Percentiles rank a stretch among this genome's conserved stretches.
These are phyloP conservation scores for Jackrogersella minutella DNA, from an alignment of 495 filamentous ascomycete genomes.

Conservation along the genomic window DNA sequence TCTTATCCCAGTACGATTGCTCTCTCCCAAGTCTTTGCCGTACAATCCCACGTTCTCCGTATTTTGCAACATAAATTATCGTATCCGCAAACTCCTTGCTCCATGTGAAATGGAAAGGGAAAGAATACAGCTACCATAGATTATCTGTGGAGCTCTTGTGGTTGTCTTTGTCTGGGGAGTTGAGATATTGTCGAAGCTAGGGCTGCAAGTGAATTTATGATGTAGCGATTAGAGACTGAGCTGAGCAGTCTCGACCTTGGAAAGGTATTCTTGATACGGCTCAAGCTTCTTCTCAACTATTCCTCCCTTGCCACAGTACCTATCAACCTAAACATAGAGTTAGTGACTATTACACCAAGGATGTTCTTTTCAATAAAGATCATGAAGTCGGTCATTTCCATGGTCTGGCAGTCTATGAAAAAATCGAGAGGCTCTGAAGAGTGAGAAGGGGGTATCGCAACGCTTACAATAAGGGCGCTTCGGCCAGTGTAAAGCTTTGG, in stretches of 20 bases:
- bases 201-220: not conserved
- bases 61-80: not conserved
- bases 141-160: not conserved
- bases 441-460: no score
- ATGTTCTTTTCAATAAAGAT: not conserved
- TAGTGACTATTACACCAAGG: not conserved
- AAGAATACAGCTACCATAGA: not conserved
- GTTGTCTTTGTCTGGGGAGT: not conserved
- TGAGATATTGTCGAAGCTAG: no score
- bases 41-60: constrained; percentile 6
- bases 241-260: constrained; percentile 36
- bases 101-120: not conserved
- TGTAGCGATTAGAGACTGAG: constrained; percentile 37
- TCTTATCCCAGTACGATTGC: not conserved
- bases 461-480: constrained; percentile 44
- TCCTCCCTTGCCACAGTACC: constrained; percentile 49
- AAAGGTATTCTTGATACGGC: constrained; percentile 42
- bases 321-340: constrained; percentile 47
- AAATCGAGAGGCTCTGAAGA: not conserved
- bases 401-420: not conserved
- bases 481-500: constrained; percentile 75
- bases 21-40: not conserved
- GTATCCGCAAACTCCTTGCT: constrained; percentile 16
- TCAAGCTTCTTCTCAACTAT: constrained; percentile 41
- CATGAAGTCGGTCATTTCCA: not conserved